phyloP scores from a whole-genome alignment of 805 yeast genomes.

The Metschnikowia borealis region DNA sequence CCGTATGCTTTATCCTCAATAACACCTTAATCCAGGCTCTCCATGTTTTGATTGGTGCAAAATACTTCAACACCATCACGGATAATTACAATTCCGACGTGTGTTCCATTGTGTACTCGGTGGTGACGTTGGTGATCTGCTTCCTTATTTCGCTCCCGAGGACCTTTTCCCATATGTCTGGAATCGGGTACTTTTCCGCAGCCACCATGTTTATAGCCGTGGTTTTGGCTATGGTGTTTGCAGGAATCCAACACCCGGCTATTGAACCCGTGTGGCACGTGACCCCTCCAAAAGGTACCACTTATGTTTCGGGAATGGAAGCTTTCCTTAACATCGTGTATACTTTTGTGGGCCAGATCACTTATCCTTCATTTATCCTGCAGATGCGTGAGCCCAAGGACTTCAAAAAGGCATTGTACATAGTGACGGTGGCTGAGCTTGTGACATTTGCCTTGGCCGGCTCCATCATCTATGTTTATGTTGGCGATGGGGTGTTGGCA shows the following conservation, averaged over 20 bases:
- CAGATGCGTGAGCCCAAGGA: slow-evolving; percentile 57
- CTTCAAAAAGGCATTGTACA: slow-evolving; percentile 51
- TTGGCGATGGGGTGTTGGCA: slow-evolving; percentile 53
- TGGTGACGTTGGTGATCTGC: slow-evolving; percentile 47
- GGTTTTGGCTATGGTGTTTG: slow-evolving; percentile 48
- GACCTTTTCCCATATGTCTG: slow-evolving; percentile 50
- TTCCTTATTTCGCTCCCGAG: slow-evolving; percentile 52
- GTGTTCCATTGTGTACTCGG: slow-evolving; percentile 52
- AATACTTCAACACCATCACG: slow-evolving; percentile 53
- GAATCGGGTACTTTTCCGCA: slow-evolving; percentile 51
- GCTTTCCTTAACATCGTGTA: slow-evolving; percentile 58
- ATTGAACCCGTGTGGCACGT: slow-evolving; percentile 31
- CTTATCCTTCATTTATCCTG: slow-evolving; percentile 58
- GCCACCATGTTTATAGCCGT: slow-evolving; percentile 56
- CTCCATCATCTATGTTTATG: slow-evolving; percentile 54
- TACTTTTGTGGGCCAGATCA: slow-evolving; percentile 62
- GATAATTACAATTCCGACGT: slow-evolving; percentile 34
- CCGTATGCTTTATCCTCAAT: slow-evolving; percentile 49
- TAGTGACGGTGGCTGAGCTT: slow-evolving; percentile 50
- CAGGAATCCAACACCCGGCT: slow-evolving; percentile 45
- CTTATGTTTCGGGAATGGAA: slow-evolving; percentile 50
- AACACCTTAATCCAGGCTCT: slow-evolving; percentile 56
- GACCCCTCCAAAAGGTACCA: slow-evolving; percentile 47
- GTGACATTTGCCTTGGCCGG: slow-evolving; percentile 52
- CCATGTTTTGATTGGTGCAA: slow-evolving; percentile 58